These are phyloP conservation scores for Globisporangium cystogenes DNA, from an alignment of 352 stramenopile genomes.

Conservation along the genomic window DNA sequence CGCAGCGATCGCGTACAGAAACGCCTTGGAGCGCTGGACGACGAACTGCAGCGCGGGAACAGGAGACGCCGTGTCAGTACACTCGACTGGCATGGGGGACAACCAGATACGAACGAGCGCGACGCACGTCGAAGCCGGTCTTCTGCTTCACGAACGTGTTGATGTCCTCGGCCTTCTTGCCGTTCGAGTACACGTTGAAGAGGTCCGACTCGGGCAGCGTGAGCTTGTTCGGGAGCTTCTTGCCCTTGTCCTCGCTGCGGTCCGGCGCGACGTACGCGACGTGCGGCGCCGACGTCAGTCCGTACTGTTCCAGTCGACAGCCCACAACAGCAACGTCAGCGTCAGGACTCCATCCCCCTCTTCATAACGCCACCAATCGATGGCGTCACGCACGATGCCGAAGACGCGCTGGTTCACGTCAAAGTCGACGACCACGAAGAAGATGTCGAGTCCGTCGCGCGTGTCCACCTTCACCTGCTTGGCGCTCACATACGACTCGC, in stretches of 20 bases:
- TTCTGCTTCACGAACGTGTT: constrained; percentile 72
- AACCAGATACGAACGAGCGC: too few relatives aligned
- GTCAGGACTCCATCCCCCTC: background rate
- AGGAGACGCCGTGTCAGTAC: too few relatives aligned
- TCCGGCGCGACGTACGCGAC: constrained; percentile 72
- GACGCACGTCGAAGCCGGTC: constrained; percentile 71
- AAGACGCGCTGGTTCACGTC: constrained; percentile 64
- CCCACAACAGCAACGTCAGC: background rate
- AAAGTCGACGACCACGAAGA: constrained; percentile 78
- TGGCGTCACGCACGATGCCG: constrained; percentile 28
- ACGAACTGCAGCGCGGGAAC: constrained; percentile 25
- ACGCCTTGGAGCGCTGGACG: constrained; percentile 66
- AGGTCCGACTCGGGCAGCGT: constrained; percentile 47
- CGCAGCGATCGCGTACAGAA: constrained; percentile 44
- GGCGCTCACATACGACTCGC: constrained; percentile 51
- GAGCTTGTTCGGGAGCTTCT: constrained; percentile 43
- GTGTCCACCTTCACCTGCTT: constrained; percentile 74
- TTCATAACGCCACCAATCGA: background rate
- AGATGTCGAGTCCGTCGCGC: constrained; percentile 67
- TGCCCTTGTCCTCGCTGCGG: constrained; percentile 39
- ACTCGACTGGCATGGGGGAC: too few relatives aligned
- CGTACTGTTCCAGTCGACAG: constrained; percentile 49
- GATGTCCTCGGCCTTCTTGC: constrained; percentile 67
- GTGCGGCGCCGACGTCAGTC: constrained; percentile 75
- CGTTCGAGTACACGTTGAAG: constrained; percentile 77